Evolutionary conservation across 139 green algal genomes (phyloP).

Genomic region (Nannochloris sp.): DNA sequence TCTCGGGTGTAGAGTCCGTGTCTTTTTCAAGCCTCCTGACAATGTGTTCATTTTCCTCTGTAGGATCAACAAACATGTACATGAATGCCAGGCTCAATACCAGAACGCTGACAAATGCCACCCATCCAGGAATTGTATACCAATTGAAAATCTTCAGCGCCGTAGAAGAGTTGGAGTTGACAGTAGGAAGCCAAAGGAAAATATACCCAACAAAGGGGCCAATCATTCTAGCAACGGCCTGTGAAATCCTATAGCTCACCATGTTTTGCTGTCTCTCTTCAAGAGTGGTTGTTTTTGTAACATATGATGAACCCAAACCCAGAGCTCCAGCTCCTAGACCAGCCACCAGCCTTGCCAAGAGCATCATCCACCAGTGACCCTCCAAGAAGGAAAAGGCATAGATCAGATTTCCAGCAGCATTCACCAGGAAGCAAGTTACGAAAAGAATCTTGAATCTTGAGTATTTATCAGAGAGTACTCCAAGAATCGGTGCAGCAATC

Average conservation of each 20-base stretch:
- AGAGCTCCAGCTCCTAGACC: conserved; percentile 19
- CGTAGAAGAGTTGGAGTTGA: conserved; percentile 7
- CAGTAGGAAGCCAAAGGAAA: conserved; percentile 24
- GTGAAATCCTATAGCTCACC: conserved; percentile 16
- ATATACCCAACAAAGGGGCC: conserved; percentile 26
- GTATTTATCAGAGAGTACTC: conserved; percentile 7
- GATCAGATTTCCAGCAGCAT: conserved; percentile 21
- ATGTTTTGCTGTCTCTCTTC: conserved; percentile 12
- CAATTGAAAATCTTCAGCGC: conserved; percentile 33
- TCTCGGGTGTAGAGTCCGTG: not conserved
- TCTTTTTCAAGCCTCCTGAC: not conserved
- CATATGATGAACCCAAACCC: conserved; percentile 20
- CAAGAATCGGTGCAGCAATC: conserved; percentile 19
- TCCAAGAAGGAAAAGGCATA: conserved; percentile 23
- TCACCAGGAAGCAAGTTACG: conserved; percentile 7
- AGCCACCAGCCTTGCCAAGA: conserved; percentile 15
- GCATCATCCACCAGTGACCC: conserved; percentile 23
- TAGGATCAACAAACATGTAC: conserved; percentile 17
- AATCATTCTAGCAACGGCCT: conserved; percentile 19
- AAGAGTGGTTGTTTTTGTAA: conserved; percentile 17
- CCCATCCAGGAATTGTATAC: conserved; percentile 30
- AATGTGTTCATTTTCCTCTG: conserved; percentile 26
- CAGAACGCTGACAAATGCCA: conserved; percentile 4
- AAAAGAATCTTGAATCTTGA: conserved; percentile 12
- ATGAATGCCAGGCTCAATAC: conserved; percentile 9